Percentiles rank a stretch among this genome's conserved stretches.
Conservation (phyloP, 495 filamentous ascomycete genomes). For the Clohesyomyces aquaticus region DNA sequence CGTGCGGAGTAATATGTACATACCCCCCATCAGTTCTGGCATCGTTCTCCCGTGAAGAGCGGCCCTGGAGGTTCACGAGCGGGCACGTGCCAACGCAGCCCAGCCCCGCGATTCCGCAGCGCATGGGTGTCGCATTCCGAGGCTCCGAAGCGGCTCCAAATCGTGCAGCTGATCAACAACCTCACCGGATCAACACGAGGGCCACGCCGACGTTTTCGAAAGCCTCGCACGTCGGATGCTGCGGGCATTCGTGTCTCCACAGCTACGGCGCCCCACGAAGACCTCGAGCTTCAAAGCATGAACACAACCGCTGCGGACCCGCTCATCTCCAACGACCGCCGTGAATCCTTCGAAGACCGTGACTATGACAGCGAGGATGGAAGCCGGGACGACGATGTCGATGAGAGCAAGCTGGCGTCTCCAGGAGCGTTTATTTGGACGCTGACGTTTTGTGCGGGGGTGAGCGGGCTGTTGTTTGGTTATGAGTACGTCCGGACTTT, state of each 20-base stretch:
- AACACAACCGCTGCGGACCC: conserved; percentile 26
- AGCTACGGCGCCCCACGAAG: conserved; percentile 21
- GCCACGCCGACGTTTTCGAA: background rate
- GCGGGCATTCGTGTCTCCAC: background rate
- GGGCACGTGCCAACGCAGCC: background rate
- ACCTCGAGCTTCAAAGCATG: conserved; percentile 36
- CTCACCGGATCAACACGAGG: too few relatives aligned
- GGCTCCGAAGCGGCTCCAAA: background rate
- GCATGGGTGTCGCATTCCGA: background rate
- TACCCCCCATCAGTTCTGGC: too few relatives aligned
- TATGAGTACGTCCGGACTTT: conserved; percentile 60
- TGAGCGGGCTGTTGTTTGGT: conserved; percentile 85
- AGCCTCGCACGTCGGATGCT: background rate
- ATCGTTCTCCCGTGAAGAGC: too few relatives aligned
- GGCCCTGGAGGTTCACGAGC: too few relatives aligned
- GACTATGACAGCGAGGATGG: conserved; percentile 9
- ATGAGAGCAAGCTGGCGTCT: conserved; percentile 25
- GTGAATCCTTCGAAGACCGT: background rate
- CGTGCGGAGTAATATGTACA: too few relatives aligned
- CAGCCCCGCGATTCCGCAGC: background rate
- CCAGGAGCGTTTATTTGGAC: conserved; percentile 64
- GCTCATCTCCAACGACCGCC: conserved; percentile 21
- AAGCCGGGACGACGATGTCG: conserved; percentile 11
- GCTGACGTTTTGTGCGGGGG: conserved; percentile 77
- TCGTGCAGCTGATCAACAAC: background rate